These are phyloP conservation scores for Boletus pseudopeckii DNA, from an alignment of 768 basidiomycete species.

Conservation along the genomic window DNA sequence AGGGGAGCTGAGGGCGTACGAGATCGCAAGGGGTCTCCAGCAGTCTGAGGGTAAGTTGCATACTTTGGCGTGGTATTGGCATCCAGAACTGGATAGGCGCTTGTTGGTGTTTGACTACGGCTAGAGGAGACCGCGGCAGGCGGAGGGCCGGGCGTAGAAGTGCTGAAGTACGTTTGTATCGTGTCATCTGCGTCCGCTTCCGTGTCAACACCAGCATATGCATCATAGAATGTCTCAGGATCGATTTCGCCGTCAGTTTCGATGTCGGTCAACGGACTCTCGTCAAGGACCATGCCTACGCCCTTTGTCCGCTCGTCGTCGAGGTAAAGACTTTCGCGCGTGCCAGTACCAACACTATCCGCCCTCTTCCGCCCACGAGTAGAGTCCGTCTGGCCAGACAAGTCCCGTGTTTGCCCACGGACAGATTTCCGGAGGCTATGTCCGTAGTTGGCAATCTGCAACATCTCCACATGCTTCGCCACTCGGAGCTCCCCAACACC, in stretches of 20 bases:
- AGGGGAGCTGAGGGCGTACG: conserved; percentile 39
- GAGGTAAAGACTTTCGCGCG: conserved; percentile 63
- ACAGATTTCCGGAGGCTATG: conserved; percentile 46
- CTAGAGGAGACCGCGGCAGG: conserved; percentile 25
- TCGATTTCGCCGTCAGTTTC: conserved; percentile 50
- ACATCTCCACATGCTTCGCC: conserved; percentile 74
- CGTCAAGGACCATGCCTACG: conserved; percentile 64
- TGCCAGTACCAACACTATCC: conserved; percentile 58
- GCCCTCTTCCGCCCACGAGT: conserved; percentile 52
- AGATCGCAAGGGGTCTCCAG: conserved; percentile 45
- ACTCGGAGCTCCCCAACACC: conserved; percentile 84
- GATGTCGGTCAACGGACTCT: conserved; percentile 70
- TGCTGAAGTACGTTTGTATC: conserved; percentile 14
- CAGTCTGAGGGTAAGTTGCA: conserved; percentile 36
- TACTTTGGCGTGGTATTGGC: conserved; percentile 41
- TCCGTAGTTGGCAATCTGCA: conserved; percentile 84
- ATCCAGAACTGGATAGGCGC: conserved; percentile 33
- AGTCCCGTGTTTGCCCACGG: conserved; percentile 26
- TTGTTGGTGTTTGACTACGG: conserved; percentile 45
- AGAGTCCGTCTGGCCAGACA: conserved; percentile 22
- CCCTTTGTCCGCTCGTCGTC: conserved; percentile 53
- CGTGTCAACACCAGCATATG: conserved; percentile 21
- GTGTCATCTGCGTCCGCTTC: conserved; percentile 21
- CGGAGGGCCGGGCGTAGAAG: conserved; percentile 16
- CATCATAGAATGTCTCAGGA: conserved; percentile 41